Conservation (phyloP, 2,329 filamentous ascomycete species). For the Rhynchosporium graminicola region DNA sequence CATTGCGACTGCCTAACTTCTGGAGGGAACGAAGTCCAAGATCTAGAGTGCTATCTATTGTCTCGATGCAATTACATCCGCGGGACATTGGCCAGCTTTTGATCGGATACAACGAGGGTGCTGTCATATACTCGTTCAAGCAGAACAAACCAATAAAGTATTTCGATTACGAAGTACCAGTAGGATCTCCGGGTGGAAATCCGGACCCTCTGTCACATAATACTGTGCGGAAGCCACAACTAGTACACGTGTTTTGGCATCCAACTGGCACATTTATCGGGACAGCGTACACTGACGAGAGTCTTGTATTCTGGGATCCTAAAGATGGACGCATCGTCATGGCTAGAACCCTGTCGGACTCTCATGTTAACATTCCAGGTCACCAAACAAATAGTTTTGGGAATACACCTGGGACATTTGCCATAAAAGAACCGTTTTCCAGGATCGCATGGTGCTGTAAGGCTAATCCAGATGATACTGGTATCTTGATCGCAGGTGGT, state of each 20-base stretch:
- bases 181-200: conserved; percentile 75
- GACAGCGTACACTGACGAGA: conserved; percentile 62
- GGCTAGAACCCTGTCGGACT: conserved; percentile 77
- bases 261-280: conserved; percentile 62
- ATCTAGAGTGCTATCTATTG: conserved; percentile 63
- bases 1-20: conserved; percentile 82
- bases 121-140: conserved; percentile 92
- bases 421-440: conserved; percentile 71
- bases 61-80: conserved; percentile 83
- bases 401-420: conserved; percentile 51
- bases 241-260: conserved; percentile 90
- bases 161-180: conserved; percentile 80
- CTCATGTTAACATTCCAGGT: conserved; percentile 69
- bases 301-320: conserved; percentile 90
- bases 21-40: conserved; percentile 75
- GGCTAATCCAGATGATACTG: conserved; percentile 89
- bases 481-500: conserved; percentile 82
- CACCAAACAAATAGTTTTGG: conserved; percentile 44
- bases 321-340: conserved; percentile 84
- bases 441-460: conserved; percentile 93
- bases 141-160: conserved; percentile 76
- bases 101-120: conserved; percentile 87
- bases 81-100: conserved; percentile 89
- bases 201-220: conserved; percentile 63
- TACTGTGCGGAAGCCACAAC: conserved; percentile 65